A percentile compares a stretch with the other conserved stretches of the same genome.
Evolutionary conservation across 1,284 basidiomycete genomes (phyloP).

Genomic region (Papiliotrema flavescens): DNA sequence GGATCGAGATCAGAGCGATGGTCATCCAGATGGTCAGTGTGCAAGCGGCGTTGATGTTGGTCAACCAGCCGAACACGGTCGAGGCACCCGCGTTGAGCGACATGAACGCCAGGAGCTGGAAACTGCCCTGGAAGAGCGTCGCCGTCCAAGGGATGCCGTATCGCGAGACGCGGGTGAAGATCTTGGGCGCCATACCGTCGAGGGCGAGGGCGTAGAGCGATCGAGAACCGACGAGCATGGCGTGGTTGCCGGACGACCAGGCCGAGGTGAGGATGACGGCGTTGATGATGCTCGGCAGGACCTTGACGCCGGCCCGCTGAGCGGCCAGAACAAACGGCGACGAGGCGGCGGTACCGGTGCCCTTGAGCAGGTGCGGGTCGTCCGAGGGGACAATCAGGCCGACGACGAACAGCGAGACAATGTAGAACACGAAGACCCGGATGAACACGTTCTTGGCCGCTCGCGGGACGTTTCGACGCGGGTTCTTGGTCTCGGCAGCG

Average conservation of each 20-base stretch:
- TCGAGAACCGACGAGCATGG: constrained; percentile 33
- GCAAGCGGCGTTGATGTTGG: constrained; percentile 14
- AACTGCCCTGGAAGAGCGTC: constrained; percentile 28
- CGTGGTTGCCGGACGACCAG: constrained; percentile 28
- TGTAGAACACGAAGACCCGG: constrained; percentile 60
- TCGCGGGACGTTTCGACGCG: constrained; percentile 24
- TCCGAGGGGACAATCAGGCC: constrained; percentile 68
- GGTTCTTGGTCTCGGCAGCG: constrained; percentile 36
- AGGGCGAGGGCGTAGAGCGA: constrained; percentile 50
- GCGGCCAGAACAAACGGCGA: constrained; percentile 73
- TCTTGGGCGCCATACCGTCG: constrained; percentile 49
- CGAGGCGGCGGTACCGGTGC: constrained; percentile 43
- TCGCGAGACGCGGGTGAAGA: constrained; percentile 52
- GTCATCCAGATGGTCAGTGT: constrained; percentile 16
- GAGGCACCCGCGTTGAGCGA: constrained; percentile 16
- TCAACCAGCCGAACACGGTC: constrained; percentile 18
- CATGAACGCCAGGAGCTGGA: constrained; percentile 45
- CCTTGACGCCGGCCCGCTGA: constrained; percentile 64
- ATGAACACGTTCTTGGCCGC: constrained; percentile 58
- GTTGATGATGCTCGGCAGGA: constrained; percentile 58
- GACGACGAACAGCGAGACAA: constrained; percentile 55
- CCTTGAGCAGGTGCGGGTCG: constrained; percentile 41
- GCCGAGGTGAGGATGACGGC: constrained; percentile 31
- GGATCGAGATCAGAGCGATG: constrained; percentile 8
- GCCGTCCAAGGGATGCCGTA: constrained; percentile 44